Conservation (phyloP, 345 rosid species). For the Bruguiera parviflora region DNA sequence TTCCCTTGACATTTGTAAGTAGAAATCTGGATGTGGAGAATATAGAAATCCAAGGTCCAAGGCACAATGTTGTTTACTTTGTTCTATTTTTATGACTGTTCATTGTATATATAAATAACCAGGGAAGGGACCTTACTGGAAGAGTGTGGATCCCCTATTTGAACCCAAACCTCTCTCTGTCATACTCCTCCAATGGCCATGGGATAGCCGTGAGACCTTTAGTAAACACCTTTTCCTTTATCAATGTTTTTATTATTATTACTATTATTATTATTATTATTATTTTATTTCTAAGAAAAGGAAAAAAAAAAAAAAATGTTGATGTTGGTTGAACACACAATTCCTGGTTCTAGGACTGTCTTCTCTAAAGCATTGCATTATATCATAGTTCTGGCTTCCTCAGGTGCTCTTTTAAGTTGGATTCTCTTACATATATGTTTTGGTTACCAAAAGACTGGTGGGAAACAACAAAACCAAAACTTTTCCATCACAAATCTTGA, state of each 20-base stretch:
- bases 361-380: not conserved
- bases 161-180: too few relatives aligned
- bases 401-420: not conserved
- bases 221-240: too few relatives aligned
- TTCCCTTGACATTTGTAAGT: not conserved
- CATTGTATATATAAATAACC: not conserved
- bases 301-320: too few relatives aligned
- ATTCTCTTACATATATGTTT: not conserved
- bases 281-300: too few relatives aligned
- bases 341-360: not conserved
- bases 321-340: not conserved
- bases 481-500: not conserved
- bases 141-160: too few relatives aligned
- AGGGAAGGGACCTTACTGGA: not conserved
- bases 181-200: too few relatives aligned
- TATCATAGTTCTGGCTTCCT: not conserved
- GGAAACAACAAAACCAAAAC: not conserved
- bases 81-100: not conserved
- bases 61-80: not conserved
- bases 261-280: too few relatives aligned
- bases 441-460: not conserved
- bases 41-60: not conserved
- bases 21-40: slow-evolving; percentile 1
- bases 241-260: too few relatives aligned
- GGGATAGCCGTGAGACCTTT: too few relatives aligned